These are phyloP conservation scores for Helianthus tuberosus DNA, from an alignment of 129 eudicot genomes.

Conservation along the genomic window DNA sequence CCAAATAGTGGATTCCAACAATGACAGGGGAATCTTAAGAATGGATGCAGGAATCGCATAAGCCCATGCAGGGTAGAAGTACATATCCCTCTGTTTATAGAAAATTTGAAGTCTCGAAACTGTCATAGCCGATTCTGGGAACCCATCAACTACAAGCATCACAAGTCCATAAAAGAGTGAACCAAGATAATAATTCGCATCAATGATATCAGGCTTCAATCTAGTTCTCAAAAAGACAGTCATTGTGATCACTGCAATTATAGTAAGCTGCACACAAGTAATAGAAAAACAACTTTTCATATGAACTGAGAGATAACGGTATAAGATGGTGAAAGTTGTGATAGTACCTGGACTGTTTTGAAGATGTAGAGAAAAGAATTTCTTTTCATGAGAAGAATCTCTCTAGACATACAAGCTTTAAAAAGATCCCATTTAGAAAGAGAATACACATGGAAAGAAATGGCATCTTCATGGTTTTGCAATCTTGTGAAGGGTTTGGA, in stretches of 20 bases:
- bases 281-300: background rate
- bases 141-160: slow-evolving; percentile 68
- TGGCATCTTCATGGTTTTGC: slow-evolving; percentile 11
- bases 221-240: slow-evolving; percentile 68
- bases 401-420: slow-evolving; percentile 8
- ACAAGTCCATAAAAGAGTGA: slow-evolving; percentile 60
- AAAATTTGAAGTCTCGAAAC: slow-evolving; percentile 71
- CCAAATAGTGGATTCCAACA: slow-evolving; percentile 57
- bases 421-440: slow-evolving; percentile 19
- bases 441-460: slow-evolving; percentile 21
- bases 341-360: slow-evolving; percentile 40
- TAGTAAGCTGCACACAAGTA: slow-evolving; percentile 52
- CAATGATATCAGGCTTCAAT: slow-evolving; percentile 50
- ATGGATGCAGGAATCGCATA: slow-evolving; percentile 77
- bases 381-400: background rate
- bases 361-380: slow-evolving; percentile 22
- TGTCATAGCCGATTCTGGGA: slow-evolving; percentile 74
- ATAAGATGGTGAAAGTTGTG: background rate
- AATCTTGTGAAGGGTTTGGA: slow-evolving; percentile 8
- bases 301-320: background rate
- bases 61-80: slow-evolving; percentile 94
- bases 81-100: slow-evolving; percentile 81
- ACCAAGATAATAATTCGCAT: slow-evolving; percentile 75
- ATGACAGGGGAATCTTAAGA: slow-evolving; percentile 71
- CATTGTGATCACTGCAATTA: slow-evolving; percentile 61